Evolutionary conservation across 1,284 basidiomycete species (phyloP).

Genomic region (Vanrija pseudolonga): DNA sequence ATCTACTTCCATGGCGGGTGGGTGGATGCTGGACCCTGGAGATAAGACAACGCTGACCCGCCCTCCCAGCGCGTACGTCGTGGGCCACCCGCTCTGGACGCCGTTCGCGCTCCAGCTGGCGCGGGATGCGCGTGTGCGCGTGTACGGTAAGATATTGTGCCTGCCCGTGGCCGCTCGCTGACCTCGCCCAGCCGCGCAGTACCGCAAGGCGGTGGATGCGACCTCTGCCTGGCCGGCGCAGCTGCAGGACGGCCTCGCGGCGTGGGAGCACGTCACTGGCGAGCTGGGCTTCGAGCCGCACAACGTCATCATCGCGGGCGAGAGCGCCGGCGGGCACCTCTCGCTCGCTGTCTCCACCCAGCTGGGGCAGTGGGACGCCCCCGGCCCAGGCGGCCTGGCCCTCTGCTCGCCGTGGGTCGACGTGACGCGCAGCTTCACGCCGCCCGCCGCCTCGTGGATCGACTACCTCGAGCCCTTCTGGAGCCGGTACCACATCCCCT

Average conservation of each 20-base stretch:
- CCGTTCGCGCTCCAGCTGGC: not conserved
- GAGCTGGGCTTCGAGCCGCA: not conserved
- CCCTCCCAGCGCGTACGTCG: too few relatives aligned
- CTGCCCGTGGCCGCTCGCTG: not conserved
- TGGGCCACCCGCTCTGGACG: too few relatives aligned
- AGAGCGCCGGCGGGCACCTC: not conserved
- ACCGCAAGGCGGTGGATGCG: not conserved
- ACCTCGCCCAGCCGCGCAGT: not conserved
- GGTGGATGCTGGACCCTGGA: too few relatives aligned
- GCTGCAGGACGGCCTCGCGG: not conserved
- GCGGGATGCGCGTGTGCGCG: not conserved
- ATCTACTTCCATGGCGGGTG: slow-evolving; percentile 32
- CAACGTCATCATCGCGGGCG: not conserved
- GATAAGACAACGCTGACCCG: too few relatives aligned
- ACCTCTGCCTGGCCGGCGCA: not conserved
- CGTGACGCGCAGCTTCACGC: not conserved
- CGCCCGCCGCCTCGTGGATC: too few relatives aligned
- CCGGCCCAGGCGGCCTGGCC: not conserved
- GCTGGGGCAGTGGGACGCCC: not conserved
- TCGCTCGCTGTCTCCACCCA: not conserved
- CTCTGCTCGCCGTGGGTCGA: not conserved
- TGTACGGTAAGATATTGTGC: not conserved
- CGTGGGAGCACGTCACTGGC: not conserved
- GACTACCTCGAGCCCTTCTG: not conserved
- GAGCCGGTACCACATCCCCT: not conserved